Percentiles rank a stretch among this genome's conserved stretches.
Evolutionary conservation across 2,329 filamentous ascomycete genomes (phyloP).

Genomic region (Hortaea sp.): DNA sequence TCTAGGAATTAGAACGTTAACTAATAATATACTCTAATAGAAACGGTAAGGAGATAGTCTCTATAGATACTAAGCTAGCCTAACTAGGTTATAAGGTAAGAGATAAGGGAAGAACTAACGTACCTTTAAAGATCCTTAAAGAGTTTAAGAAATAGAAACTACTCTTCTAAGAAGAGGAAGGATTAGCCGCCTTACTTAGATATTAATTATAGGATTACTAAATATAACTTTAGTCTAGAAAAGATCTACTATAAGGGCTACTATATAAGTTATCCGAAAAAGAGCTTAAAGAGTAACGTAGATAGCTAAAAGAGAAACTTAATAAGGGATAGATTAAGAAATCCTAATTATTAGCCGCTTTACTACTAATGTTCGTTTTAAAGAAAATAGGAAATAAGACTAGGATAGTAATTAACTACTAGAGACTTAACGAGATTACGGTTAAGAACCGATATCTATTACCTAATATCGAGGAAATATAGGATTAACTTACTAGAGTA

Average conservation of each 20-base stretch:
- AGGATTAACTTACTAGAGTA: slow-evolving; percentile 9
- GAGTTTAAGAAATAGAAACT: slow-evolving; percentile 8
- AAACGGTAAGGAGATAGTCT: neutral
- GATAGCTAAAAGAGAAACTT: slow-evolving; percentile 5
- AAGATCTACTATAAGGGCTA: slow-evolving; percentile 6
- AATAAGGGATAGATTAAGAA: slow-evolving; percentile 5
- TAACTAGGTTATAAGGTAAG: slow-evolving; percentile 2
- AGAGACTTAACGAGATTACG: slow-evolving; percentile 17
- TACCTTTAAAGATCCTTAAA: slow-evolving; percentile 2
- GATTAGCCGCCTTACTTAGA: slow-evolving; percentile 6
- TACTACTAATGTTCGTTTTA: slow-evolving; percentile 14
- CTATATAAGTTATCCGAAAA: slow-evolving; percentile 6
- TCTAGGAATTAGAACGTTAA: neutral
- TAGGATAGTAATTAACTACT: slow-evolving; percentile 16
- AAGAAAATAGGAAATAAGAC: slow-evolving; percentile 13
- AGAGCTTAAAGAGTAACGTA: slow-evolving; percentile 3
- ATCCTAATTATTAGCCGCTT: slow-evolving; percentile 2
- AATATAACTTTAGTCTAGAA: slow-evolving; percentile 6
- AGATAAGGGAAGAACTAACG: neutral
- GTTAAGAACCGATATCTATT: slow-evolving; percentile 20
- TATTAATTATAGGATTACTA: slow-evolving; percentile 7
- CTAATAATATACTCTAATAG: neutral
- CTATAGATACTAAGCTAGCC: neutral
- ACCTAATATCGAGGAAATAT: slow-evolving; percentile 14
- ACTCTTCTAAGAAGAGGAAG: slow-evolving; percentile 10